Conservation (phyloP, 805 yeast species). For the Sugiyamaella smithiae region DNA sequence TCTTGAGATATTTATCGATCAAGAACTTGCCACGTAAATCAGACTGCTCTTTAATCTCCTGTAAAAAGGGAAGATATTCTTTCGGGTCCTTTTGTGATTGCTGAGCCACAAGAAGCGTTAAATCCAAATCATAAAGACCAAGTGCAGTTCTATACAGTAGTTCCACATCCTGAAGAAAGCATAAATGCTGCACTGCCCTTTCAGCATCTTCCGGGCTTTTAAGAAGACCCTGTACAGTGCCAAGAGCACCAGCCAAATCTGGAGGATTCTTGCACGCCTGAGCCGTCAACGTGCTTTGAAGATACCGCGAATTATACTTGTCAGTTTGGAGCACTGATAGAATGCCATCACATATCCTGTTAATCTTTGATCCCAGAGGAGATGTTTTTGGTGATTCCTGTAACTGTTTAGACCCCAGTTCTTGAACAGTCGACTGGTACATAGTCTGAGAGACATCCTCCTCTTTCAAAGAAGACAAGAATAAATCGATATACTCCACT, state of each 20-base stretch:
- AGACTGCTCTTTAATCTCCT: slow-evolving; percentile 65
- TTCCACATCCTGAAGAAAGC: slow-evolving; percentile 89
- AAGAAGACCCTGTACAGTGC: slow-evolving; percentile 51
- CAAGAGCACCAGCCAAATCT: slow-evolving; percentile 70
- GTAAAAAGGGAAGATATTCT: slow-evolving; percentile 91
- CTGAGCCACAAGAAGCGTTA: slow-evolving; percentile 85
- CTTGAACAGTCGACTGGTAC: slow-evolving; percentile 64
- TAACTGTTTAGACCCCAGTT: slow-evolving; percentile 5
- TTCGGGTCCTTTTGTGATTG: slow-evolving; percentile 97
- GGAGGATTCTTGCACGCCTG: slow-evolving; percentile 92
- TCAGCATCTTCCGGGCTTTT: slow-evolving; percentile 33
- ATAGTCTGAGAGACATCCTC: slow-evolving; percentile 82
- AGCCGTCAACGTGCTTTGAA: slow-evolving; percentile 83
- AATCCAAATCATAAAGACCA: slow-evolving; percentile 74
- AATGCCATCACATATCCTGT: slow-evolving; percentile 71
- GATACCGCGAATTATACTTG: slow-evolving; percentile 52
- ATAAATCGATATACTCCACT: slow-evolving; percentile 78
- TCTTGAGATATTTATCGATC: slow-evolving; percentile 76
- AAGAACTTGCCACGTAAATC: slow-evolving; percentile 65
- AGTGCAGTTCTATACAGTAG: slow-evolving; percentile 74
- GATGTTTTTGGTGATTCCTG: background rate
- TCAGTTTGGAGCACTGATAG: slow-evolving; percentile 52
- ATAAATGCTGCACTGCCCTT: slow-evolving; percentile 72
- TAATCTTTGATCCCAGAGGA: slow-evolving; percentile 48
- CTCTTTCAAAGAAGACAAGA: slow-evolving; percentile 78